Evolutionary conservation across 2,329 filamentous ascomycete genomes (phyloP), one percentile per base, ranked within the genome.

Genomic region (Madurella mycetomatis): DNA sequence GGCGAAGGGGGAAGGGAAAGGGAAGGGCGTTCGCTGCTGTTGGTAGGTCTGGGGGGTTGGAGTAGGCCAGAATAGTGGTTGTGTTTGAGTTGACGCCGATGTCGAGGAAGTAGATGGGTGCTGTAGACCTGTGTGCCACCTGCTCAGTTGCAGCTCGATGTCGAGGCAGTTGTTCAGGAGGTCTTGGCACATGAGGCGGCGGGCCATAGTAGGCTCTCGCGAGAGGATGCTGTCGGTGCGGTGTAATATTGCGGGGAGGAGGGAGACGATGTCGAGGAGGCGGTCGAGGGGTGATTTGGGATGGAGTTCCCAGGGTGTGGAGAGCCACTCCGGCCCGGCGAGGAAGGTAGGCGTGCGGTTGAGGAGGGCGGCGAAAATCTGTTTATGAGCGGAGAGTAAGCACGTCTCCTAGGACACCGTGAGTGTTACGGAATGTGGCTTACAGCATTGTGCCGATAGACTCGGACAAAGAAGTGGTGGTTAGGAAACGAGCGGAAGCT

Each of bases 391-490:
- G 17, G 17, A 37, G 9, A 12, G n/a, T 16, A 37, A 32, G 13
- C 11, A 18, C n/a, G 43, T 37, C 17, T n/a, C 18, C 7, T 12
- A 16, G 31, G 42, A 25, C 5, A 11, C 37, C 2, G n/a, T 25
- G 2, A 25, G 18, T 18, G 11, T n/a, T 11, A 30, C 15, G 39
- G 31, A 31, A 34, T 41, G 25, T 41, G 8, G 71, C 79, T 70
- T 69, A 82, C 80, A 44, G 76, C 76, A 46, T 70, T 73, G 13
- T 76, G 78, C 19, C 81, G 75, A 59, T 78, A 83, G 5, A 83
- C 72, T 11, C 79, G 73, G 19, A 75, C 74, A 53, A 83, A 83
- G 63, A 80, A 82, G 61, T 83, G 80, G 54, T 83, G 81, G 11
- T 76, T 71, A 1, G 81, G 81, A 50, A 83, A 83, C 0, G 66